phyloP scores from a whole-genome alignment of 192 early-diverging fungal species.

The Backusella circina region DNA sequence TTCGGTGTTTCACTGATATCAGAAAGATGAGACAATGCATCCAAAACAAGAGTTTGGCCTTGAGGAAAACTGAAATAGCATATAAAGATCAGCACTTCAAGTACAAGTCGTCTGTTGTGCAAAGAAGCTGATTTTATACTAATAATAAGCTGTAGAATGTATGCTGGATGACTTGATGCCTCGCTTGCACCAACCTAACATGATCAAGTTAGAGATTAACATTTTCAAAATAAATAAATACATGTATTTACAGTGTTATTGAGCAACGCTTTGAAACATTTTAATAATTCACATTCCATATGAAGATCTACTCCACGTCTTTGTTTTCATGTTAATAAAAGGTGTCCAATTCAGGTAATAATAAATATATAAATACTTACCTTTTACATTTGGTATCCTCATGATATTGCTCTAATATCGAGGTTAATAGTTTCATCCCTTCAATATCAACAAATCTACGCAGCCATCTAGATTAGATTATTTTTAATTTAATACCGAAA shows the following conservation, averaged over 20 bases:
- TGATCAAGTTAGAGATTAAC: background rate
- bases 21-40: slow-evolving; percentile 68
- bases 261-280: slow-evolving; percentile 74
- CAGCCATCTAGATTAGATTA: background rate
- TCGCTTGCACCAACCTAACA: slow-evolving; percentile 73
- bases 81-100: slow-evolving; percentile 70
- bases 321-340: background rate
- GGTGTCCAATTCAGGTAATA: slow-evolving; percentile 13
- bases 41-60: slow-evolving; percentile 68
- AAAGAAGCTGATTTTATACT: slow-evolving; percentile 70
- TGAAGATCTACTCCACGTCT: slow-evolving; percentile 61
- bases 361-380: background rate
- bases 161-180: slow-evolving; percentile 62
- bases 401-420: background rate
- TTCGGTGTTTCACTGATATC: slow-evolving; percentile 56
- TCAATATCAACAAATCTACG: background rate
- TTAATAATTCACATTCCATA: slow-evolving; percentile 76
- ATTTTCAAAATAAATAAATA: background rate
- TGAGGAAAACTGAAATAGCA: slow-evolving; percentile 70
- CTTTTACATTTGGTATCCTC: background rate
- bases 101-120: slow-evolving; percentile 64
- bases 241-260: slow-evolving; percentile 48
- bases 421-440: background rate
- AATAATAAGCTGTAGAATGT: slow-evolving; percentile 65
- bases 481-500: background rate